phyloP scores from a whole-genome alignment of 108 stramenopile genomes.

The Nitzschia sp. region DNA sequence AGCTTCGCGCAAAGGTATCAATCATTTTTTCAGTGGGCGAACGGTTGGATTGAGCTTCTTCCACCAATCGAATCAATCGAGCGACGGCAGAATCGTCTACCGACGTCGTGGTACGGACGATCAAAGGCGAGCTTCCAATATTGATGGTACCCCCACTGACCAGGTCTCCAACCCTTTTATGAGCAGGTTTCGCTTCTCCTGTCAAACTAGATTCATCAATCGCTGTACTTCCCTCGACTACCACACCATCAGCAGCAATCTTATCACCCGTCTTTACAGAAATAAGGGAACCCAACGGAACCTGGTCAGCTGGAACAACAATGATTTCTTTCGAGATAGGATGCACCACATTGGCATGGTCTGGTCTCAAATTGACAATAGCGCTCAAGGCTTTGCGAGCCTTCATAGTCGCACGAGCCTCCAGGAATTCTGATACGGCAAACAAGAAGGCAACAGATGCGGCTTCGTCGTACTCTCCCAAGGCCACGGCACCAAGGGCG shows the following conservation, averaged over 20 bases:
- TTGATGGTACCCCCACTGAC: slow-evolving; percentile 89
- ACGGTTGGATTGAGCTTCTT: slow-evolving; percentile 83
- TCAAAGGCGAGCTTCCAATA: slow-evolving; percentile 64
- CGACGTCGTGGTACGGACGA: slow-evolving; percentile 69
- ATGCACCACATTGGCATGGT: slow-evolving; percentile 80
- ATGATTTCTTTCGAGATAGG: slow-evolving; percentile 46
- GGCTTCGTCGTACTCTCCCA: slow-evolving; percentile 84
- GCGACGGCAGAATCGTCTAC: slow-evolving; percentile 82
- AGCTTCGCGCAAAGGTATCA: slow-evolving; percentile 80
- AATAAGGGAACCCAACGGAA: slow-evolving; percentile 76
- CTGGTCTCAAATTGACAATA: slow-evolving; percentile 75
- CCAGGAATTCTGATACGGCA: slow-evolving; percentile 79
- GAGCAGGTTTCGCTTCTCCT: slow-evolving; percentile 82
- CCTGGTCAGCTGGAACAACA: slow-evolving; percentile 69
- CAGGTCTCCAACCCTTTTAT: slow-evolving; percentile 57
- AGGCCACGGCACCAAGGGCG: slow-evolving; percentile 74
- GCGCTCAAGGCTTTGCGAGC: slow-evolving; percentile 74
- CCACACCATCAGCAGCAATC: slow-evolving; percentile 91
- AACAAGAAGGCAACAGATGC: slow-evolving; percentile 88
- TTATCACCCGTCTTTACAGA: slow-evolving; percentile 92
- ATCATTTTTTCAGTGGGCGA: slow-evolving; percentile 88
- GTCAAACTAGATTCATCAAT: slow-evolving; percentile 96
- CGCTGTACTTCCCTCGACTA: slow-evolving; percentile 77
- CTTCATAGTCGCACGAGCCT: slow-evolving; percentile 65
- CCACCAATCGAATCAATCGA: slow-evolving; percentile 74